phyloP scores from a whole-genome alignment of 2,329 filamentous ascomycete species.

The Cladosporium sp. region DNA sequence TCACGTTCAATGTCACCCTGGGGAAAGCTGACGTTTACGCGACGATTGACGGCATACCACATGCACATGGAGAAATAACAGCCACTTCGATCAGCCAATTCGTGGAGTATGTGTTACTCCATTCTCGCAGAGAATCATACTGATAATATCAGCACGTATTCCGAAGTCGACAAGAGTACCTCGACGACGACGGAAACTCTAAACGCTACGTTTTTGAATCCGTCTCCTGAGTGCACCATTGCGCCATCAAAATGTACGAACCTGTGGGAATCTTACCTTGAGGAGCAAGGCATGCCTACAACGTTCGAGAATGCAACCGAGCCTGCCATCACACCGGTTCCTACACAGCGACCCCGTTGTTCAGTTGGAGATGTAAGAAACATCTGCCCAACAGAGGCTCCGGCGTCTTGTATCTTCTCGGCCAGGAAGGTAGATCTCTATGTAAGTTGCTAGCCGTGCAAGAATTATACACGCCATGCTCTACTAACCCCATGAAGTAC shows the following conservation, averaged over 20 bases:
- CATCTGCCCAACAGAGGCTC: not conserved
- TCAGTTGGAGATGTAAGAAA: not conserved
- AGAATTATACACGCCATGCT: not conserved
- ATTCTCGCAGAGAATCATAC: not conserved
- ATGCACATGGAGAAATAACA: not conserved
- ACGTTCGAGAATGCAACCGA: slow-evolving; percentile 8
- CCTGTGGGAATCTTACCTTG: slow-evolving; percentile 10
- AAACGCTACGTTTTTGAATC: not conserved
- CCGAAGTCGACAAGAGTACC: not conserved
- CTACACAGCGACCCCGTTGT: slow-evolving; percentile 11
- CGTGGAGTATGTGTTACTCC: not conserved
- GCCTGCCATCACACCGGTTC: slow-evolving; percentile 13
- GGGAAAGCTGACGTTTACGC: slow-evolving; percentile 16
- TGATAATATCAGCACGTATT: not conserved
- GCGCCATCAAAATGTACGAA: slow-evolving; percentile 7
- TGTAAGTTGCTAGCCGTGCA: not conserved
- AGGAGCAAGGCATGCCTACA: slow-evolving; percentile 10
- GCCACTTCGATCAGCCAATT: slow-evolving; percentile 9
- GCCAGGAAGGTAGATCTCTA: slow-evolving; percentile 12
- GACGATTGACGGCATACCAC: slow-evolving; percentile 17
- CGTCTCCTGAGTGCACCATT: slow-evolving; percentile 10
- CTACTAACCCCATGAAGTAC: not conserved
- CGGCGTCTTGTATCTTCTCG: slow-evolving; percentile 1
- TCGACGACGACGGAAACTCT: not conserved
- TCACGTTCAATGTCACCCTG: slow-evolving; percentile 14